Evolutionary conservation across 2,329 filamentous ascomycete genomes (phyloP).

Genomic region (Berkeleyomyces rouxiae): DNA sequence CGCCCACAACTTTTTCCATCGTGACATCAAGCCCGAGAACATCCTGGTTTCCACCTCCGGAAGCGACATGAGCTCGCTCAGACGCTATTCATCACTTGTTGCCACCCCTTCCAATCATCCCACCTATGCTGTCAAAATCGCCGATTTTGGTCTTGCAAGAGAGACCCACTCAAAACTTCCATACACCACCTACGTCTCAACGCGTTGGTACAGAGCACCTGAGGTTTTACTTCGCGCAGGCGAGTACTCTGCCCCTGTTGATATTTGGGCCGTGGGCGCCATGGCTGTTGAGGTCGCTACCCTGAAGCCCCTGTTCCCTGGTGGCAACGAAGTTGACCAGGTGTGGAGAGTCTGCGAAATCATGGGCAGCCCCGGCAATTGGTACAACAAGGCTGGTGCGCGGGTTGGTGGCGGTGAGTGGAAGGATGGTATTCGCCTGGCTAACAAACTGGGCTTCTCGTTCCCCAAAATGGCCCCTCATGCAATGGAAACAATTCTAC

Average conservation of each 20-base stretch:
- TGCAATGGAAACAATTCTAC: conserved; percentile 85
- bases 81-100: conserved; percentile 80
- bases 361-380: conserved; percentile 96
- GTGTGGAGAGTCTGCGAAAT: conserved; percentile 98
- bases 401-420: conserved; percentile 91
- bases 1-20: conserved; percentile 92
- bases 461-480: conserved; percentile 99
- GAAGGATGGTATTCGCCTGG: conserved; percentile 83
- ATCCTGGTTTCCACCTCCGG: conserved; percentile 85
- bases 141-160: conserved; percentile 91
- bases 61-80: conserved; percentile 68
- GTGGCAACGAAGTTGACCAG: conserved; percentile 95
- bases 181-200: conserved; percentile 97
- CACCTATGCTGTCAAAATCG: conserved; percentile 91
- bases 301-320: conserved; percentile 88
- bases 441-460: conserved; percentile 92
- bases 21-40: conserved; percentile 98
- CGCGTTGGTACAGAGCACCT: conserved; percentile 91
- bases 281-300: conserved; percentile 98
- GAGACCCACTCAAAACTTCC: conserved; percentile 93
- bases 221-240: conserved; percentile 87
- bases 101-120: conserved; percentile 91
- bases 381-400: conserved; percentile 81
- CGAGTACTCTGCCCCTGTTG: conserved; percentile 92
- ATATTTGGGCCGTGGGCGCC: conserved; percentile 95